Evolutionary conservation across 345 rosid species (phyloP), one percentile per base, ranked within the genome.

Genomic region (Tarenaya hassleriana): DNA sequence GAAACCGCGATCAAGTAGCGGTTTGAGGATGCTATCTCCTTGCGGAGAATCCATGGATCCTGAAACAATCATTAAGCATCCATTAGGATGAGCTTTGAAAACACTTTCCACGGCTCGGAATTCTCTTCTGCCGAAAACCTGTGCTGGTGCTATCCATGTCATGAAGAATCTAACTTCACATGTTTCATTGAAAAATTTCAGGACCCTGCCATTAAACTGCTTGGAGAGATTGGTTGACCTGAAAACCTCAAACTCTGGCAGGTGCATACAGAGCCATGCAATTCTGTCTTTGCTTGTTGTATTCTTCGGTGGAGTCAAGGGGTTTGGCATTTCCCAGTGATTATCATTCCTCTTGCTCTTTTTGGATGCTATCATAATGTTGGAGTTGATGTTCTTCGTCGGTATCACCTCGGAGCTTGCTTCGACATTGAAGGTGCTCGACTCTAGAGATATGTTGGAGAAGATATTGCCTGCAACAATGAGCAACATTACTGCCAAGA

Each of bases 101-200:
- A 90, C 71, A 18, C 79, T 82, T 50, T 77, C 95, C 24, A 80
- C 29, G 0, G 77, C 74, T n/a, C 82, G 12, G 47, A 74, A 9
- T 35, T 90, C 91, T 39, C 88, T 74, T 6, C 64, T 68, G 7
- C 80, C 77, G 10, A 81, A 86, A 4, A 47, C 60, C 2, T 41
- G 59, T 1, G 66, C 86, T 7, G 78, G 73, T 8, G 95, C 80
- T 58, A 90, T 77, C 97, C 94, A 90, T 35, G 85, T 84, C 97
- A 83, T 82, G 75, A 77, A 90, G 64, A 84, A 77, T 55, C 62
- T 75, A 42, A 76, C 66, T 15, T 70, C 77, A n/a, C 95, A 86
- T 2, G 52, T 39, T 0, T 67, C 45, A 57, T 63, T 33, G 34
- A 86, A 76, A 65, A 85, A 84, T 13, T 70, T 52, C 10, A 70